Evolutionary conservation across 2,329 filamentous ascomycete genomes (phyloP), one percentile per base, ranked within the genome.

Genomic region (Coniochaeta ligniaria): DNA sequence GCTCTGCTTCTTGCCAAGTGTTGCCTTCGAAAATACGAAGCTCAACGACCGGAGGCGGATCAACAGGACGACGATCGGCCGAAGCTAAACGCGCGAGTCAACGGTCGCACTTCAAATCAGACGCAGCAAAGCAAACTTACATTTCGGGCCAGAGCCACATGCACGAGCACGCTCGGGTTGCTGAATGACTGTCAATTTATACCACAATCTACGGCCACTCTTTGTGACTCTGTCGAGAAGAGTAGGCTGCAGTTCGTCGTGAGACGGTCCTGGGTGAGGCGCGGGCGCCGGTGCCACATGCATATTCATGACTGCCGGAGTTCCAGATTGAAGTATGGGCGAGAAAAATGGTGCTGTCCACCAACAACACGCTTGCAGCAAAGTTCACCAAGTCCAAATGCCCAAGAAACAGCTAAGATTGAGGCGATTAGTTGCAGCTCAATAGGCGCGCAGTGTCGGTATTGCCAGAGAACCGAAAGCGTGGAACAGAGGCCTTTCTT

Each of bases 61-160:
- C 94, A 63, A 97, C 93, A 22, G 94, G 93, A 59, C 94, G 90
- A 67, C 94, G 88, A 75, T 97, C 93, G 69, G 91, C 90, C 62
- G 89, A 91, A 50, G 90, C 89, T 92, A 66, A 66, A 47, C 5
- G n/a, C 17, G n/a, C 24, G 31, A 63, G 62, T 71, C 62, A 64
- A 72, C 62, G 28, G 62, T 62, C 60, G 65, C 60, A 38, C 63
- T 65, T 28, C 67, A 67, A n/a, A n/a, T 12, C 3, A 31, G 64
- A 63, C 64, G 9, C 50, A 24, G 35, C 33, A 47, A 61, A 11
- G 31, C 6, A 28, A n/a, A 68, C 88, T 76, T 82, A 96, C 92
- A 96, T 78, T 98, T 98, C 59, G 92, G 92, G 62, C 95, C 95
- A 60, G 92, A 93, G 70, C 95, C 95, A 74, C 95, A 99, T 60